These are phyloP conservation scores for Jatropha multifida DNA, from an alignment of 441 rosid species.

Conservation along the genomic window DNA sequence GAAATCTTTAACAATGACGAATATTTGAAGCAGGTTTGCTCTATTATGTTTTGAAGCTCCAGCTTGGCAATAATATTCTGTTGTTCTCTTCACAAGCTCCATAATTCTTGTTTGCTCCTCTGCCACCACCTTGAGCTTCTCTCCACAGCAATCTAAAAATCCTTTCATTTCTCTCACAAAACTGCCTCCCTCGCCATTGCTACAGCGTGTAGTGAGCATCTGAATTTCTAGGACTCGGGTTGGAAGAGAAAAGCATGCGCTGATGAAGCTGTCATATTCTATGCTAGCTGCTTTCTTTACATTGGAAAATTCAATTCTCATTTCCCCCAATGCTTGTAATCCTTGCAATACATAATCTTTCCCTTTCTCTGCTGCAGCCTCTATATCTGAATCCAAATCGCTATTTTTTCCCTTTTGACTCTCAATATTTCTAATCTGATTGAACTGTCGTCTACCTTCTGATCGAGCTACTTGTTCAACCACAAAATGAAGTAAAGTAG, in stretches of 20 bases:
- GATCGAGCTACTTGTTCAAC: conserved; percentile 59
- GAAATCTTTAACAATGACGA: conserved; percentile 58
- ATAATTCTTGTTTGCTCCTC: conserved; percentile 39
- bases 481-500: conserved; percentile 64
- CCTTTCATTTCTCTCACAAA: conserved; percentile 47
- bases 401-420: conserved; percentile 4
- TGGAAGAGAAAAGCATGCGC: conserved; percentile 33
- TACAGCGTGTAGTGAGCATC: conserved; percentile 27
- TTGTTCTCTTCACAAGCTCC: conserved; percentile 54
- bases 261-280: conserved; percentile 37
- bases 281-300: conserved; percentile 53
- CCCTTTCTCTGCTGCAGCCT: conserved; percentile 32
- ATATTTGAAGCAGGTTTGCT: conserved; percentile 42
- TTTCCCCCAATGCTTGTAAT: conserved; percentile 39
- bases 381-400: conserved; percentile 1
- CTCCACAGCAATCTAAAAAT: conserved; percentile 43
- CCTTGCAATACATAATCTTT: conserved; percentile 42
- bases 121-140: conserved; percentile 36
- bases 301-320: conserved; percentile 40
- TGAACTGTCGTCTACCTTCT: conserved; percentile 41
- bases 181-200: conserved; percentile 23
- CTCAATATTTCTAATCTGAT: conserved; percentile 22
- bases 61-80: conserved; percentile 62
- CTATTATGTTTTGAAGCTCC: conserved; percentile 38
- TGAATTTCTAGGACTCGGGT: conserved; percentile 34